Evolutionary conservation across 2,329 filamentous ascomycete species (phyloP).

Genomic region (Plenodomus biglobosus): DNA sequence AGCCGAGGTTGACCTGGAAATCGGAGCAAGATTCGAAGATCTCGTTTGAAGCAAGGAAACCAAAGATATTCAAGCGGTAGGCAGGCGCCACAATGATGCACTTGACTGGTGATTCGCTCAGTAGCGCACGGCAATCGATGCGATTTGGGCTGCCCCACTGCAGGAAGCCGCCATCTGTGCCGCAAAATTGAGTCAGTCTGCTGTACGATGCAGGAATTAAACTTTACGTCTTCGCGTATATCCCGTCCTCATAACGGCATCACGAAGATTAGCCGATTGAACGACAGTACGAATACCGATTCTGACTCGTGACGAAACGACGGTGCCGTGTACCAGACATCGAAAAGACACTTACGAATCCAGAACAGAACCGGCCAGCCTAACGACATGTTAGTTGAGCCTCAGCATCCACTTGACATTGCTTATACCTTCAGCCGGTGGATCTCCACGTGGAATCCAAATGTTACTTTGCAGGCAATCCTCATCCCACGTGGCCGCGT

Average conservation of each 20-base stretch:
- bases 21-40: conserved; percentile 43
- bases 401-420: not conserved
- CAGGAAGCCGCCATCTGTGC: conserved; percentile 57
- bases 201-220: not conserved
- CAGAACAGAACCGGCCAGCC: conserved; percentile 62
- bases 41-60: conserved; percentile 57
- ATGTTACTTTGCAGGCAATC: conserved; percentile 61
- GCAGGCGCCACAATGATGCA: conserved; percentile 58
- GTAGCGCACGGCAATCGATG: conserved; percentile 48
- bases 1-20: conserved; percentile 54
- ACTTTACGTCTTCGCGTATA: not conserved
- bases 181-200: conserved; percentile 2
- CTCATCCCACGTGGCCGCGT: conserved; percentile 48
- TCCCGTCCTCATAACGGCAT: not conserved
- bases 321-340: conserved; percentile 2
- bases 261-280: not conserved
- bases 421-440: conserved; percentile 41
- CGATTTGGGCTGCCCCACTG: conserved; percentile 58
- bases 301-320: conserved; percentile 1
- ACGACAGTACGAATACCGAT: not conserved
- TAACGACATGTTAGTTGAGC: conserved; percentile 10
- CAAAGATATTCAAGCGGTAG: conserved; percentile 59
- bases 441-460: conserved; percentile 54
- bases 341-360: conserved; percentile 50
- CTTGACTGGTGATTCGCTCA: conserved; percentile 50